Conservation (phyloP, 2,329 filamentous ascomycete species). For the Penicillium sp. region DNA sequence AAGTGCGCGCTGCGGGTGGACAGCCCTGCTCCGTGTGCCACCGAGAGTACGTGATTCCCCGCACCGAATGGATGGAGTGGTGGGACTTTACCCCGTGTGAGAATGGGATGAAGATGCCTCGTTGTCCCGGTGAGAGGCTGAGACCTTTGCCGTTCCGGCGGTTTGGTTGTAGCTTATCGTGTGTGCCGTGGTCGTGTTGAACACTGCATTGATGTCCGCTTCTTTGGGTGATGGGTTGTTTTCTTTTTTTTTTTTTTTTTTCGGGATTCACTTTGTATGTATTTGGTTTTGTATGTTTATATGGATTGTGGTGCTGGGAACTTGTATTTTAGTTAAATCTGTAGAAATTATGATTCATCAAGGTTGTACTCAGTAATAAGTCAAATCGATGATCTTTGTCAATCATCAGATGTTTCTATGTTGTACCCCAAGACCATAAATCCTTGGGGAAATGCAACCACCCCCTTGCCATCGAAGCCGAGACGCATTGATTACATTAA, state of each 20-base stretch:
- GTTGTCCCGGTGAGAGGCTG: slow-evolving; percentile 30
- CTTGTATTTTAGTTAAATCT: neutral
- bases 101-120: slow-evolving; percentile 36
- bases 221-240: neutral
- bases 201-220: neutral
- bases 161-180: slow-evolving; percentile 42
- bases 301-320: slow-evolving; percentile 6
- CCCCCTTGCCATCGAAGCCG: no score
- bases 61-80: slow-evolving; percentile 47
- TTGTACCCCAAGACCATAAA: neutral
- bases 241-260: neutral
- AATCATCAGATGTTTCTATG: no score
- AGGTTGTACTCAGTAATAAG: neutral
- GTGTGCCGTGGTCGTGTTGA: slow-evolving; percentile 26
- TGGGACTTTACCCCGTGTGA: slow-evolving; percentile 43
- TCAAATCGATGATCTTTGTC: neutral
- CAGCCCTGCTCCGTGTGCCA: slow-evolving; percentile 42
- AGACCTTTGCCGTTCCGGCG: slow-evolving; percentile 42
- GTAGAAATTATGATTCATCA: neutral
- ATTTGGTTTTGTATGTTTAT: slow-evolving; percentile 12
- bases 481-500: neutral
- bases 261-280: slow-evolving; percentile 9
- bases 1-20: slow-evolving; percentile 38
- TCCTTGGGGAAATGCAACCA: neutral
- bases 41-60: slow-evolving; percentile 41